Evolutionary conservation across 2,329 filamentous ascomycete genomes (phyloP), one percentile per base, ranked within the genome.

Genomic region (Emergomyces pasteurianus): DNA sequence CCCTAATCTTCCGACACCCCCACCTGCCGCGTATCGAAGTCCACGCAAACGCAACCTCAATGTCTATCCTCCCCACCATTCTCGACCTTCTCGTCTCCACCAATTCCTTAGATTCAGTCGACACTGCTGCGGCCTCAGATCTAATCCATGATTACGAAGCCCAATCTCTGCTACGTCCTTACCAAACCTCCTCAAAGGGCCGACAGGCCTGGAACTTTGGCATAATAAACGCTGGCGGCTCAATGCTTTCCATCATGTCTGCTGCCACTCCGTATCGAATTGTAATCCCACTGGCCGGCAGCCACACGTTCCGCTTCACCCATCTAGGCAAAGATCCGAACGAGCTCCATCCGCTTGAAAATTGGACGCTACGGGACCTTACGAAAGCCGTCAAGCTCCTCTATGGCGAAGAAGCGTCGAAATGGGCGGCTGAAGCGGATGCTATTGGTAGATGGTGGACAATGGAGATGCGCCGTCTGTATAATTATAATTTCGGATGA

Each of bases 261-360:
- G 64, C 97, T 91, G 92, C 85, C 89, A 66, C 90, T 95, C 76
- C 73, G 47, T 73, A 81, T 96, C 58, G 79, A 84, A 58, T 92
- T 92, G 66, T 69, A 23, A 87, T 97, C 60, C 86, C 89, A 3
- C 86, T 94, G 68, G 83, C 90, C 70, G 92, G 96, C 75, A 89
- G 90, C 62, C 87, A 80, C 2, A 66, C 67, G 3, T 69, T 72
- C 47, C 64, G 65, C 54, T 77, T 77, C 65, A 73, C 72, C 1
- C 66, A 76, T 38, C 64, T 71, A 6, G 65, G 66, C 1, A 64
- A 62, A 6, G 74, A 77, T 59, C 72, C 74, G 0, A 62, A 71
- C 36, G 75, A 77, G 62, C 40, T 66, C 1, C 49, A 72, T 9
- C 64, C 68, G 1, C 62, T 74, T 6, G 71, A 72, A 52, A 68